These are phyloP conservation scores for Naegleria lovaniensis DNA, from an alignment of 208 protist genomes.

Conservation along the genomic window DNA sequence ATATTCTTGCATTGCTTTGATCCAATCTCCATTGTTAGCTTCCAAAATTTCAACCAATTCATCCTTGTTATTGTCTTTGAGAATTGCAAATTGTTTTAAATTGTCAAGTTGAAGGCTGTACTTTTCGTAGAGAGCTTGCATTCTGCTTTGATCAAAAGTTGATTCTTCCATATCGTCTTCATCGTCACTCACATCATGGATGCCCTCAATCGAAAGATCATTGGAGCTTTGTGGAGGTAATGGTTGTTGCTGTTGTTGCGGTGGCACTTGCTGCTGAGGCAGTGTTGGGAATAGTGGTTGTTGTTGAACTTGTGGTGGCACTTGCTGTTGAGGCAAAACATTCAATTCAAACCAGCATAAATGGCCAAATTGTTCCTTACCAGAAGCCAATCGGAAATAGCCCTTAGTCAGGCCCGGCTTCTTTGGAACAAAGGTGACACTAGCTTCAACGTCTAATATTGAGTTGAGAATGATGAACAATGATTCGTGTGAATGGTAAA, in stretches of 20 bases:
- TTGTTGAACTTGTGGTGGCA: not conserved
- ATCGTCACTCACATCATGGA: not conserved
- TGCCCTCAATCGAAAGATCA: not conserved
- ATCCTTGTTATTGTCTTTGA: not conserved
- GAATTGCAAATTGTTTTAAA: not conserved
- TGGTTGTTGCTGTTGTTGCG: too few relatives aligned
- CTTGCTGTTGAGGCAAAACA: not conserved
- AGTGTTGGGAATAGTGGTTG: not conserved
- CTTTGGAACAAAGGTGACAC: not conserved
- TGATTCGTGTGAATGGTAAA: too few relatives aligned
- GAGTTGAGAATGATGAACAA: too few relatives aligned
- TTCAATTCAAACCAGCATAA: not conserved
- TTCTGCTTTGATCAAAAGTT: not conserved
- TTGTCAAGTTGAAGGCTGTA: not conserved
- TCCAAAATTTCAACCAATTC: not conserved
- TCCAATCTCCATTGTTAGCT: not conserved
- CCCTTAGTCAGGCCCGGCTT: not conserved
- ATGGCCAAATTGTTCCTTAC: not conserved
- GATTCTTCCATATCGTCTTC: not conserved
- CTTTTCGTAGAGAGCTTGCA: not conserved
- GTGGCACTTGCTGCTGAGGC: too few relatives aligned
- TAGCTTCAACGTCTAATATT: not conserved
- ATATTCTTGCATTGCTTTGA: not conserved
- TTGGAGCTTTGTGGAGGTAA: too few relatives aligned
- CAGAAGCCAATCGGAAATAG: not conserved